Base-by-base conservation (phyloP, 306 rosid genomes). In the Trichosanthes truncata region DNA sequence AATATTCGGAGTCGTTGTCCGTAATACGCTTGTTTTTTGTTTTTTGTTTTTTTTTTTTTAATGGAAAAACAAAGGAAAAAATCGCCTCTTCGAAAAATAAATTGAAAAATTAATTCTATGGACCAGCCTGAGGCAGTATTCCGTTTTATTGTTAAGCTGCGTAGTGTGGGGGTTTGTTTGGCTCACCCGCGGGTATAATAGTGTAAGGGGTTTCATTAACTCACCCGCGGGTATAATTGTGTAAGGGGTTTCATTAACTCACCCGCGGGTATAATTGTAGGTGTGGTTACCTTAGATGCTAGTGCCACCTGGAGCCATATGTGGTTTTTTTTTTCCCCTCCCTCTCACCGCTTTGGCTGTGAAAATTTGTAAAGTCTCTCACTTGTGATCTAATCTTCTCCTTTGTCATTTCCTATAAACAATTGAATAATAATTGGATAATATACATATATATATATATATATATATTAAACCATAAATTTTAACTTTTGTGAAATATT, bases 1-100 rank as follows among this genome's bases (percentile, higher is more conserved):
- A 72, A 46, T 72, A 74, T 74, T 74, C 61, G 26, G 18, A 8
- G 78, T 29, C 61, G 43, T 29, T 74, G 45, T 74, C 78, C 45
- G 18, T 74, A 48, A 49, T 49, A 49, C 38, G 77, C 14, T 73
- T 46, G 41, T 73, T 26, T 21, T 61, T 61, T 26, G 1, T 26
- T 25, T 59, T 10, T 1, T n/a, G 0, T 20, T 20, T 7, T 56
- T 9, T n/a, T n/a, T 21, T 21, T 9, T n/a, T 20, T 38, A 15
- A 7, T 66, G 26, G 1, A 36, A 35, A 66, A 20, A 5, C 14
- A 40, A 40, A 68, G 31, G 4, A 25, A 71, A 43, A 71, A 43
- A 41, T n/a, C 9, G 45, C 2, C 12, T 17, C 21, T 33, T 36
- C 5, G 7, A 63, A 17, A 65, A 17, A 20, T 13, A 41, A 45